Evolutionary conservation across 129 eudicot genomes (phyloP).

Genomic region (Chrysanthemum seticuspe): DNA sequence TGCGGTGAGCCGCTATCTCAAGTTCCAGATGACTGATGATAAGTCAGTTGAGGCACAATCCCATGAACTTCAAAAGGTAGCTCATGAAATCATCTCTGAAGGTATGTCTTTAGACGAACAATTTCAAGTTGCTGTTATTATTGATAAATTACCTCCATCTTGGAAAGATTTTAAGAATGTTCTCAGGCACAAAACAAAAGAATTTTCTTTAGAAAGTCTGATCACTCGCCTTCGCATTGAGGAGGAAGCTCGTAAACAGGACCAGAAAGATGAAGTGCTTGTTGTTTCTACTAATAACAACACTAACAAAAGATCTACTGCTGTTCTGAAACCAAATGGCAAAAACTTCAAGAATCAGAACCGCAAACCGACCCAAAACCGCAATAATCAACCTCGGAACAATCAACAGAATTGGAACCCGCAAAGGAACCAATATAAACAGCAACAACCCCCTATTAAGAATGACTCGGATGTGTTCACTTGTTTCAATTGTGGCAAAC

Average conservation of each 20-base stretch:
- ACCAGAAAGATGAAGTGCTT: no score
- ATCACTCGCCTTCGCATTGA: background rate
- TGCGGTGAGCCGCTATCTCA: background rate
- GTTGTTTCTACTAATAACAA: no score
- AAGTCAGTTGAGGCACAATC: background rate
- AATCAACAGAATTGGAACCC: background rate
- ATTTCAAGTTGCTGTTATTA: background rate
- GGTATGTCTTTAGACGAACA: conserved; percentile 3
- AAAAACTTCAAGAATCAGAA: no score
- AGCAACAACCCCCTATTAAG: background rate
- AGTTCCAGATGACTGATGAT: background rate
- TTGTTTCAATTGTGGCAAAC: no score
- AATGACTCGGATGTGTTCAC: background rate
- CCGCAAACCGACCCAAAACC: background rate
- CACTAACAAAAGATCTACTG: no score
- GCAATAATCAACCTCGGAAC: background rate
- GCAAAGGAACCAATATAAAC: background rate
- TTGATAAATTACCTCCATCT: background rate
- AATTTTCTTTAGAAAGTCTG: background rate
- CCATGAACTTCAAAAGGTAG: background rate
- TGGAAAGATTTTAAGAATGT: background rate
- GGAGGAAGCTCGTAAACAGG: no score
- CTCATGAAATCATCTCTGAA: background rate
- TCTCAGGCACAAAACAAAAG: background rate
- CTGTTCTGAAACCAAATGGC: no score